Evolutionary conservation across 2,329 filamentous ascomycete species (phyloP).

Genomic region (Verticillium alfalfae): DNA sequence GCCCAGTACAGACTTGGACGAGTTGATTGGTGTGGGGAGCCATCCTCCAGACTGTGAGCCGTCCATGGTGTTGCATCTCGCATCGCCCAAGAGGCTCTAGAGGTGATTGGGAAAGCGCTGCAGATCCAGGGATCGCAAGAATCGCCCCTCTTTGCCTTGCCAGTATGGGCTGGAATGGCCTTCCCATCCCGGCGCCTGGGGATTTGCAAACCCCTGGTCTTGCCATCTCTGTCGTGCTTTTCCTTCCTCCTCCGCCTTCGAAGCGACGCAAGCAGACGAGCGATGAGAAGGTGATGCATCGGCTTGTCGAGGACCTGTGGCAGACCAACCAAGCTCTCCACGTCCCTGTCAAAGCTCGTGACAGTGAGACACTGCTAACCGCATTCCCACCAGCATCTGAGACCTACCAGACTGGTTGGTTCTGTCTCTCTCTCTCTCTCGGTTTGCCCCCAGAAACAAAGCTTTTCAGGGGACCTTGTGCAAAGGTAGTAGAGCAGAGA

Average conservation of each 20-base stretch:
- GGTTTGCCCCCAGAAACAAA: neutral
- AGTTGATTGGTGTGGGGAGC: neutral
- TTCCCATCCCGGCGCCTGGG: neutral
- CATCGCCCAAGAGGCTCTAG: neutral
- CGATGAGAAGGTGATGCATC: neutral
- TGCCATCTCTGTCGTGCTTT: neutral
- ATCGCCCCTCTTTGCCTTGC: neutral
- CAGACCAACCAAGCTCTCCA: neutral
- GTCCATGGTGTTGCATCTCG: neutral
- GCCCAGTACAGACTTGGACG: neutral
- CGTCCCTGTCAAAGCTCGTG: neutral
- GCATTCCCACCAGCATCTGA: neutral
- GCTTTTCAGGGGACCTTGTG: neutral
- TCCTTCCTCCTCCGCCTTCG: neutral
- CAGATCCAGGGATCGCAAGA: neutral
- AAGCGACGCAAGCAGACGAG: neutral
- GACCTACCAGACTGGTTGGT: neutral
- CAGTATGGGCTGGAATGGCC: neutral
- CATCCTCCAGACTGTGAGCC: neutral
- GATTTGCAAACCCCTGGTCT: neutral
- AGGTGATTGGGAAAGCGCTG: neutral
- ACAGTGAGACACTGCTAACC: neutral
- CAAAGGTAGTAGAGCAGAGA: neutral
- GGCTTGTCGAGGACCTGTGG: neutral
- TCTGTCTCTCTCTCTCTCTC: neutral